Evolutionary conservation across 1,284 basidiomycete genomes (phyloP).

Genomic region (Fomes fomentarius): DNA sequence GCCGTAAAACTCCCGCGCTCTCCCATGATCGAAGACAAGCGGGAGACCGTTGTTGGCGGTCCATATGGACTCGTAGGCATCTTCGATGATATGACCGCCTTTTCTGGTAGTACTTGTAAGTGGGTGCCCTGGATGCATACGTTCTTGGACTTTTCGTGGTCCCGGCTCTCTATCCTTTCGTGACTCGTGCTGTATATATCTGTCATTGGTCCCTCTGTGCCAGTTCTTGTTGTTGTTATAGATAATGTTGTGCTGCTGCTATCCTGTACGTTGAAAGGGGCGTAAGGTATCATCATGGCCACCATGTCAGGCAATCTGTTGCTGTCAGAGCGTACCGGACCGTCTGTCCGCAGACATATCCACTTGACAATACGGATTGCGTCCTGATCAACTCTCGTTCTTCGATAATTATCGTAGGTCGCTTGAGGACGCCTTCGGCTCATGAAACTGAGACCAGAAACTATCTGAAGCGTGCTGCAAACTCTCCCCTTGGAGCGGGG

Average conservation of each 20-base stretch:
- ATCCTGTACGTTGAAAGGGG: background rate
- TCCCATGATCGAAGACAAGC: background rate
- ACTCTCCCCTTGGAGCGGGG: too few species aligned
- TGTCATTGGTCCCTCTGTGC: background rate
- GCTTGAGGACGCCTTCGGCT: too few species aligned
- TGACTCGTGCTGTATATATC: background rate
- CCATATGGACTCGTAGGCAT: background rate
- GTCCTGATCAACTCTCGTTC: too few species aligned
- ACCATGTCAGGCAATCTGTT: too few species aligned
- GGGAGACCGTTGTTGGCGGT: background rate
- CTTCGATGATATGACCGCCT: background rate
- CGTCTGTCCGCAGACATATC: too few species aligned
- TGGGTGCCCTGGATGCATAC: background rate
- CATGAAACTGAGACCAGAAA: too few species aligned
- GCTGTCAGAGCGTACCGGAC: too few species aligned
- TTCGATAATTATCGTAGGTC: too few species aligned
- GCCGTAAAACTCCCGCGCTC: slow-evolving; percentile 6
- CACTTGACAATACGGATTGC: too few species aligned
- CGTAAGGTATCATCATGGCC: too few species aligned
- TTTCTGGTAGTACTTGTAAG: slow-evolving; percentile 4
- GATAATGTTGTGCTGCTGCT: background rate
- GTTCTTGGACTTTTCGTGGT: background rate
- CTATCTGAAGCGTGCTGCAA: too few species aligned
- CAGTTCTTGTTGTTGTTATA: background rate
- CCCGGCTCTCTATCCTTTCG: background rate